Evolutionary conservation across 2,329 filamentous ascomycete species (phyloP), one percentile per base, ranked within the genome.

Genomic region (Claviceps spartinae): DNA sequence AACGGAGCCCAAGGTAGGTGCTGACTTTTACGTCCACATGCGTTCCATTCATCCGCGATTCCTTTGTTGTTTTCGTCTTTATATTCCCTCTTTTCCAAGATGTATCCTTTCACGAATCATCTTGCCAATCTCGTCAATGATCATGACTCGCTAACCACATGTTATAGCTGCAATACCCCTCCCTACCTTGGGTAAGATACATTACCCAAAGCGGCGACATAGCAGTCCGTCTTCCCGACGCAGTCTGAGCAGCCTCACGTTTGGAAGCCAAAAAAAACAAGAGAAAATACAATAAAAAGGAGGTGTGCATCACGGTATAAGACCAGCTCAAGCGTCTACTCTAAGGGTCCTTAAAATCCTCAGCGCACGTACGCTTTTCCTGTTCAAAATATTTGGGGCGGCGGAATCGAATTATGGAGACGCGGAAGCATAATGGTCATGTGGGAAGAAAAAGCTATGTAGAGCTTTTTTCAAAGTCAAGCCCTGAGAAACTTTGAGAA

Each of bases 201-300:
- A 98, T 98, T 64, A 98, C 91, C 58, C 93, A 97, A 69, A 95
- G 89, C 14, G 91, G 91, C 58, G 91, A 97, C 66, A 97, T 97
- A 65, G 89, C 91, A 26, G 90, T 97, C 55, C 80, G 91, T 61
- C 77, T 97, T 69, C 91, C 91, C n/a, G 91, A 97, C 67, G 86
- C 85, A 56, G 84, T 86, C 70, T 88, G 26, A 46, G 24, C 24
- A 34, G 44, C 7, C 16, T 2, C 20, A 18, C 7, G 43, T 30
- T 24, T 46, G 16, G 2, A 18, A n/a, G 16, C 1, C 4, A n/a
- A n/a, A 24, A 24, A 0, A 22, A 43, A 43, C 22, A 5, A 42
- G 14, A 42, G 11, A 16, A 26, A n/a, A 44, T 22, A 3, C 8
- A 44, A 1, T 18, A 34, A 34, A 30, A 34, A n/a, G 9, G 16